Conservation (phyloP, 768 basidiomycete species). For the Tylopilus sp. region DNA sequence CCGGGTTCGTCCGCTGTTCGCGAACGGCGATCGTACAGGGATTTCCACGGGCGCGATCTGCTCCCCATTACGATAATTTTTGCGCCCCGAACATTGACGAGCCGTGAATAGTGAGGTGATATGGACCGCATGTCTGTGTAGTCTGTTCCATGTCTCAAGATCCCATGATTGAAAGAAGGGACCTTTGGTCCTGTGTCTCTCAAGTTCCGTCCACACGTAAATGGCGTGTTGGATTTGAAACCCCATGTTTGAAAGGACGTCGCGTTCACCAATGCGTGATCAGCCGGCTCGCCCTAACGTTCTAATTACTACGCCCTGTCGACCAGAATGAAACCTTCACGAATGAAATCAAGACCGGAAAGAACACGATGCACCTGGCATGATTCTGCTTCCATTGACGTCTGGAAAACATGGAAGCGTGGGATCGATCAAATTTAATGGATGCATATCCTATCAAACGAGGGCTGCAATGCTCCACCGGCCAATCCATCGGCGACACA, state of each 20-base stretch:
- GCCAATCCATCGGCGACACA: conserved; percentile 65
- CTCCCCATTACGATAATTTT: conserved; percentile 1
- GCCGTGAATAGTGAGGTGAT: not conserved
- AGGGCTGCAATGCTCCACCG: conserved; percentile 33
- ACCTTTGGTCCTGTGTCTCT: not conserved
- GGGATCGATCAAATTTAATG: not conserved
- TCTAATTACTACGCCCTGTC: not conserved
- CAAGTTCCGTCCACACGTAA: conserved; percentile 14
- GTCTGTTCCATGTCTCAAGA: not conserved
- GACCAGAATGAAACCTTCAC: not conserved
- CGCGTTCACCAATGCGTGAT: not conserved
- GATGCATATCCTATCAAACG: not conserved
- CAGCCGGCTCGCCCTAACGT: not conserved
- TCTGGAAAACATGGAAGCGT: not conserved
- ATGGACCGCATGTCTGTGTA: not conserved
- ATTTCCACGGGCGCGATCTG: conserved; percentile 7
- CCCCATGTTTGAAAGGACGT: not conserved
- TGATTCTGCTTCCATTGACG: not conserved
- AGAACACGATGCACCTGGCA: not conserved
- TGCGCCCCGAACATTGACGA: too few relatives aligned
- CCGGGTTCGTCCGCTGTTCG: not conserved
- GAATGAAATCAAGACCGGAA: not conserved
- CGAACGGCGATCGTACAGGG: not conserved
- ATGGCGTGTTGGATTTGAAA: conserved; percentile 8
- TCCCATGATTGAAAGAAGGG: not conserved